Percentiles rank a stretch among this genome's conserved stretches.
Evolutionary conservation across 2,329 filamentous ascomycete genomes (phyloP).

Genomic region (Neopestalotiopsis clavispora): DNA sequence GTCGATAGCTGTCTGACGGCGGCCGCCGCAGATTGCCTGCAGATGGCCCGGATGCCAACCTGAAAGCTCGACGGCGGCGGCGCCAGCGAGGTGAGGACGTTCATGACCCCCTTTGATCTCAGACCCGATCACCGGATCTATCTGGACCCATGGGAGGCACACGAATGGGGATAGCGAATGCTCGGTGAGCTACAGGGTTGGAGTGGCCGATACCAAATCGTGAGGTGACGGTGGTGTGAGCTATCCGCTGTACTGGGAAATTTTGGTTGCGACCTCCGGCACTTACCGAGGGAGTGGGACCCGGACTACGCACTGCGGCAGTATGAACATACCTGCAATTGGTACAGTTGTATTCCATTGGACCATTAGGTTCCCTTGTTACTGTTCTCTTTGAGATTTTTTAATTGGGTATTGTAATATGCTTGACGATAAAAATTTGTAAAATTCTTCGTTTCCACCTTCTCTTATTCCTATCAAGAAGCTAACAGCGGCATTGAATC

Average conservation of each 20-base stretch:
- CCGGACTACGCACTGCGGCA: background rate
- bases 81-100: slow-evolving; percentile 30
- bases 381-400: too few relatives aligned
- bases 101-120: slow-evolving; percentile 31
- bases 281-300: background rate
- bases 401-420: too few relatives aligned
- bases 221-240: background rate
- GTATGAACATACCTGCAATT: too few relatives aligned
- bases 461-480: too few relatives aligned
- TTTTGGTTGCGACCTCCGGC: slow-evolving; percentile 8
- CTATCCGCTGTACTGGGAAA: background rate
- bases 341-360: too few relatives aligned
- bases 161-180: background rate
- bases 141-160: slow-evolving; percentile 15
- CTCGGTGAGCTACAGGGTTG: background rate
- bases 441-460: too few relatives aligned
- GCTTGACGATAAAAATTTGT: too few relatives aligned
- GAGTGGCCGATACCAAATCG: background rate
- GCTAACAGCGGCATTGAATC: too few relatives aligned
- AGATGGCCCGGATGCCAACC: slow-evolving; percentile 35
- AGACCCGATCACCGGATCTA: slow-evolving; percentile 24
- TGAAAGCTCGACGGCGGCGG: slow-evolving; percentile 34
- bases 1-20: slow-evolving; percentile 26
- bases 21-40: slow-evolving; percentile 26
- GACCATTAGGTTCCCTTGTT: too few relatives aligned